phyloP scores from a whole-genome alignment of 345 rosid species.

The Gossypioides kirkii region DNA sequence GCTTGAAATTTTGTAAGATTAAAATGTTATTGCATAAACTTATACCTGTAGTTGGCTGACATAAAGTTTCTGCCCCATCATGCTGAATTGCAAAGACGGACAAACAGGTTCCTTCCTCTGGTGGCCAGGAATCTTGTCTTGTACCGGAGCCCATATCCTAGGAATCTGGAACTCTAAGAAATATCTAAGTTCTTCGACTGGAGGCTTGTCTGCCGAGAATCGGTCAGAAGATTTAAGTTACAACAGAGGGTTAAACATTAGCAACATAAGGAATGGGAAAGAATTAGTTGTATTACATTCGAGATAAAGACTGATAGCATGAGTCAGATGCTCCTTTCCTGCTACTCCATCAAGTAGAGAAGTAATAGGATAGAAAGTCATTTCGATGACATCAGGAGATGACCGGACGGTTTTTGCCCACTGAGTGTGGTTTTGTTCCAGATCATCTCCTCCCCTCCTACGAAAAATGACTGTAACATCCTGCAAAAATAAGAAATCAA shows the following conservation, averaged over 20 bases:
- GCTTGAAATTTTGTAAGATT: neutral
- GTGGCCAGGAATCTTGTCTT: conserved; percentile 47
- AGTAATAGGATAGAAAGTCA: conserved; percentile 59
- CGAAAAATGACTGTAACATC: conserved; percentile 70
- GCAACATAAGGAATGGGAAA: neutral
- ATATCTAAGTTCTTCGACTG: conserved; percentile 62
- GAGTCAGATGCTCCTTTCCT: conserved; percentile 62
- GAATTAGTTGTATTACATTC: conserved; percentile 44
- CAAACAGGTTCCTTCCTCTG: conserved; percentile 78
- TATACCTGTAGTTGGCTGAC: conserved; percentile 73
- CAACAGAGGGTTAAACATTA: conserved; percentile 1
- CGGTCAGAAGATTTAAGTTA: conserved; percentile 8
- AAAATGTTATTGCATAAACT: neutral
- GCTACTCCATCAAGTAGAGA: conserved; percentile 50
- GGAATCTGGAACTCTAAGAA: conserved; percentile 75
- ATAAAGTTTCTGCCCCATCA: conserved; percentile 72
- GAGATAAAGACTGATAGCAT: conserved; percentile 59
- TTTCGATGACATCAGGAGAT: conserved; percentile 64
- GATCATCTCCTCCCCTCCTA: conserved; percentile 75
- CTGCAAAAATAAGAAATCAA: conserved; percentile 30
- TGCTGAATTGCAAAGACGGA: conserved; percentile 70
- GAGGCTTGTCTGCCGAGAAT: conserved; percentile 58
- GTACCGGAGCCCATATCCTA: conserved; percentile 64
- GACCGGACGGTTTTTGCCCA: conserved; percentile 60
- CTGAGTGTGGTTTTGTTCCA: conserved; percentile 54